Conservation (phyloP, 768 basidiomycete species). For the Suillus clintonianus region DNA sequence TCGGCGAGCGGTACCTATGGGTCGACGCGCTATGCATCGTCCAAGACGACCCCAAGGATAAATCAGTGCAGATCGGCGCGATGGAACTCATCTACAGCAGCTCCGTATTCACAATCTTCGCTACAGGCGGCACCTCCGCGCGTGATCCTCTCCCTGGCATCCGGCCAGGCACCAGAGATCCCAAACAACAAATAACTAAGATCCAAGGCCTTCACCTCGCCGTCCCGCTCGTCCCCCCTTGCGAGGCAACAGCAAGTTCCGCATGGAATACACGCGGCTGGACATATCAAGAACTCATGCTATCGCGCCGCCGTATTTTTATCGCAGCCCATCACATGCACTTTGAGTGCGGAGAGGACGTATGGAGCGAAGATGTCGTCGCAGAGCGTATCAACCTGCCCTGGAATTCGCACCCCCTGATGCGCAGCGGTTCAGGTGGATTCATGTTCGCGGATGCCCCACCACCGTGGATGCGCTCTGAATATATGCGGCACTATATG, state of each 20-base stretch:
- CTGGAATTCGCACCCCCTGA: background rate
- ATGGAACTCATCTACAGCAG: slow-evolving; percentile 9
- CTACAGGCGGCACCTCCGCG: background rate
- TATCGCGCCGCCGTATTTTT: slow-evolving; percentile 23
- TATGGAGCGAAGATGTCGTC: slow-evolving; percentile 24
- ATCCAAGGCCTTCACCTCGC: slow-evolving; percentile 25
- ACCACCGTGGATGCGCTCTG: background rate
- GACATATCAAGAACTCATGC: slow-evolving; percentile 23
- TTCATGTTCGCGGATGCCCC: background rate
- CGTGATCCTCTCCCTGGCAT: slow-evolving; percentile 5
- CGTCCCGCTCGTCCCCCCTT: slow-evolving; percentile 15
- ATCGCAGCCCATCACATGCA: slow-evolving; percentile 23
- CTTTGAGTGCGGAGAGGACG: slow-evolving; percentile 20
- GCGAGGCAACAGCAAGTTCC: slow-evolving; percentile 8
- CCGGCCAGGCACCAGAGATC: slow-evolving; percentile 12
- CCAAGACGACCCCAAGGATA: slow-evolving; percentile 6
- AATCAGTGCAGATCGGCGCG: background rate
- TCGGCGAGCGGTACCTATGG: slow-evolving; percentile 11
- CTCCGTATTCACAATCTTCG: slow-evolving; percentile 6
- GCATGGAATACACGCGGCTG: slow-evolving; percentile 22
- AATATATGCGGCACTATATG: background rate
- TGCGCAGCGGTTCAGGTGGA: too few species aligned
- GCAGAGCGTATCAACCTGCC: slow-evolving; percentile 13
- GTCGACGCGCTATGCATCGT: slow-evolving; percentile 13
- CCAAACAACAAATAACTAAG: slow-evolving; percentile 15